phyloP scores from a whole-genome alignment of 306 rosid species.

The Malus sieversii region DNA sequence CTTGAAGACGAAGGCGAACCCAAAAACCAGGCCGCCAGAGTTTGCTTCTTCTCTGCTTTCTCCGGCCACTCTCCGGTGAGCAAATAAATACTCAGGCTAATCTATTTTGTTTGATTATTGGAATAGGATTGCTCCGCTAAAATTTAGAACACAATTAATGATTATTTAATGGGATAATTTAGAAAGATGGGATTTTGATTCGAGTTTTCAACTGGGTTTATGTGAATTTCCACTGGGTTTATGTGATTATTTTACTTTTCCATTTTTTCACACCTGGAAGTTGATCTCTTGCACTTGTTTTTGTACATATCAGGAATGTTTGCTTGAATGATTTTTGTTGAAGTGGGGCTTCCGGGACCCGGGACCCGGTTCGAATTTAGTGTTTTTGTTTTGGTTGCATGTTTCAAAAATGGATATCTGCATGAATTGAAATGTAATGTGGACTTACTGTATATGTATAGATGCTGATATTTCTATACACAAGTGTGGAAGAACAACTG shows the following conservation, averaged over 20 bases:
- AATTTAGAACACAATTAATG: background rate
- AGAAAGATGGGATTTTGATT: slow-evolving; percentile 5
- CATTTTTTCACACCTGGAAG: background rate
- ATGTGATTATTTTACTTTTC: background rate
- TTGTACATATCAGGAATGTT: background rate
- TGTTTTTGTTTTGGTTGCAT: background rate
- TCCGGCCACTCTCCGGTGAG: slow-evolving; percentile 16
- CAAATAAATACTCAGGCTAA: background rate
- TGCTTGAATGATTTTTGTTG: background rate
- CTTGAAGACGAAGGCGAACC: background rate
- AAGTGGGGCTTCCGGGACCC: too few species aligned
- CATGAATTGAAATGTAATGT: background rate
- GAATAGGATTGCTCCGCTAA: background rate
- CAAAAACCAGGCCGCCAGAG: background rate
- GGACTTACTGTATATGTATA: background rate
- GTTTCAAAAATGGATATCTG: background rate
- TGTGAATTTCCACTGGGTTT: background rate
- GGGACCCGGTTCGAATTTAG: background rate
- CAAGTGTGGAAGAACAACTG: background rate
- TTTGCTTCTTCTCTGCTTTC: background rate
- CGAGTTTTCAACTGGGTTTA: background rate
- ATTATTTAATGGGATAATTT: background rate
- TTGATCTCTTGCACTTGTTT: background rate
- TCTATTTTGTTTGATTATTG: background rate
- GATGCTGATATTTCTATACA: background rate